These are phyloP conservation scores for Carpinus fangiana DNA, from an alignment of 306 rosid species.

Conservation along the genomic window DNA sequence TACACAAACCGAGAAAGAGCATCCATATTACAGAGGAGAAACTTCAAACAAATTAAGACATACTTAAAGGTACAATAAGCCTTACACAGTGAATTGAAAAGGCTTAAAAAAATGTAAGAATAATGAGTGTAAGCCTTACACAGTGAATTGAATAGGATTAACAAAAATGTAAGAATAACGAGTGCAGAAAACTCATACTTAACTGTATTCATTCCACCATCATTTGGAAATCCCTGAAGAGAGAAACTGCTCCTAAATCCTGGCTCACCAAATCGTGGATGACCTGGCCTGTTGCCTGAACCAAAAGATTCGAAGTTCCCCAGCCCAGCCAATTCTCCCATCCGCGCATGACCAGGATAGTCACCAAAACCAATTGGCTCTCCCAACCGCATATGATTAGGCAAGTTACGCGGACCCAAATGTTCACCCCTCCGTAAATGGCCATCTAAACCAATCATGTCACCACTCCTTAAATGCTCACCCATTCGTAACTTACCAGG, in stretches of 20 bases:
- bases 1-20: not conserved
- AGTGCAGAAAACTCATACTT: constrained; percentile 37
- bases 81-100: not conserved
- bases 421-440: constrained; percentile 60
- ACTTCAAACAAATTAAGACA: not conserved
- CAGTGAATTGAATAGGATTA: not conserved
- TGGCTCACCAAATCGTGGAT: constrained; percentile 90
- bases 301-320: constrained; percentile 66
- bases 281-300: constrained; percentile 57
- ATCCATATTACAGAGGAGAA: not conserved
- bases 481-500: constrained; percentile 65
- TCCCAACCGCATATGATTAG: constrained; percentile 57
- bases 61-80: not conserved
- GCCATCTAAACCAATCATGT: constrained; percentile 64
- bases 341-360: constrained; percentile 60
- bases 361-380: constrained; percentile 72
- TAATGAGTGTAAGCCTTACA: not conserved
- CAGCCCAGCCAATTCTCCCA: constrained; percentile 59
- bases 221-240: constrained; percentile 67
- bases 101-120: not conserved
- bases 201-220: constrained; percentile 68
- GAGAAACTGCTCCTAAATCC: constrained; percentile 95
- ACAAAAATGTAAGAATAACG: constrained; percentile 1
- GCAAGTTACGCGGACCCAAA: constrained; percentile 65
- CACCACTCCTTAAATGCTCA: constrained; percentile 63